Evolutionary conservation across 2,329 filamentous ascomycete genomes (phyloP).

Genomic region (Coniochaeta ligniaria): DNA sequence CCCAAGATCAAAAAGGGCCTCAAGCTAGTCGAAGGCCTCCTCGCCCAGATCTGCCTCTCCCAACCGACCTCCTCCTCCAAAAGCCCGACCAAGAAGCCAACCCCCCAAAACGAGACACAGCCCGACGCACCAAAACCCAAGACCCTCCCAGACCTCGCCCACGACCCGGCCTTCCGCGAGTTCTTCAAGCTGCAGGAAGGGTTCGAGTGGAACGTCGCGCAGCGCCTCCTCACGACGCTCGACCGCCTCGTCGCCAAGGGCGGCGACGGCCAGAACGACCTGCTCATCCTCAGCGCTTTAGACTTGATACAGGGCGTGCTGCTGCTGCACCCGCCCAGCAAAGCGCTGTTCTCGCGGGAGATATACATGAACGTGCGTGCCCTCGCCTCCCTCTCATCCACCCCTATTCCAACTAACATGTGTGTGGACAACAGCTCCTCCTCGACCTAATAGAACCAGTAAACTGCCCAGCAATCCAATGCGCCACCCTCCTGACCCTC

Average conservation of each 20-base stretch:
- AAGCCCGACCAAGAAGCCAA: slow-evolving; percentile 2
- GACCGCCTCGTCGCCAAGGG: slow-evolving; percentile 80
- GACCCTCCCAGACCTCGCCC: slow-evolving; percentile 60
- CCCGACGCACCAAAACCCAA: slow-evolving; percentile 40
- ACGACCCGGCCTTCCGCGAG: slow-evolving; percentile 85
- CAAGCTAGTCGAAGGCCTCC: slow-evolving; percentile 85
- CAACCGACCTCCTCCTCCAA: slow-evolving; percentile 20
- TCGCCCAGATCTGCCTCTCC: slow-evolving; percentile 89
- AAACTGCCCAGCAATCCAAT: slow-evolving; percentile 89
- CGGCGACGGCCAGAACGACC: slow-evolving; percentile 75
- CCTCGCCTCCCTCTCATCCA: background rate
- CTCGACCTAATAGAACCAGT: slow-evolving; percentile 89
- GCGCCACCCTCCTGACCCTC: slow-evolving; percentile 79
- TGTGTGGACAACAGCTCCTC: slow-evolving; percentile 47
- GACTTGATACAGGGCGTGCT: slow-evolving; percentile 84
- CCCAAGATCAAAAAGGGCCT: slow-evolving; percentile 89
- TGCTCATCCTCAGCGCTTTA: slow-evolving; percentile 80
- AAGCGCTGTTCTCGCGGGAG: slow-evolving; percentile 78
- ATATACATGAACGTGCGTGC: slow-evolving; percentile 84
- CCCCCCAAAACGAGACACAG: background rate
- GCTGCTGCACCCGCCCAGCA: slow-evolving; percentile 83
- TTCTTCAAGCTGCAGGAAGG: slow-evolving; percentile 96
- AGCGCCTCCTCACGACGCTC: slow-evolving; percentile 76
- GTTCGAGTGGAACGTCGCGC: slow-evolving; percentile 95
- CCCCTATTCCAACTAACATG: background rate